Conservation (phyloP, 192 early-diverging fungal species). For the Podila epigama region DNA sequence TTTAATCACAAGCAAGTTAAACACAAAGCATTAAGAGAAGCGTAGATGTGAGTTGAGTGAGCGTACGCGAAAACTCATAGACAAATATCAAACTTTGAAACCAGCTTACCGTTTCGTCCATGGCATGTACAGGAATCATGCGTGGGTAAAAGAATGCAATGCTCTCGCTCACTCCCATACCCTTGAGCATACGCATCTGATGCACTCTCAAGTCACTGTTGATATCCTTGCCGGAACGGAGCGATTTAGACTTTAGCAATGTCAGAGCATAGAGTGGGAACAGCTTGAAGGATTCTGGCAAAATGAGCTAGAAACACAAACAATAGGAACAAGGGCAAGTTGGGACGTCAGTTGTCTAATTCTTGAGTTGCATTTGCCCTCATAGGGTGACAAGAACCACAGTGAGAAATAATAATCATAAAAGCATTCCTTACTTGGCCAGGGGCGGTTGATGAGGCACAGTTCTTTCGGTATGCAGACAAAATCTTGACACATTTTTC, state of each 20-base stretch:
- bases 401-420: not conserved
- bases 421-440: conserved; percentile 63
- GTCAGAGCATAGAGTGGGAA: conserved; percentile 89
- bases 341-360: no score
- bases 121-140: conserved; percentile 74
- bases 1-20: not conserved
- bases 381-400: not conserved
- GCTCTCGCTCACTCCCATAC: conserved; percentile 76
- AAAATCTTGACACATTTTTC: conserved; percentile 91
- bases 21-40: no score
- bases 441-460: conserved; percentile 85
- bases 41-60: no score
- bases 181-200: conserved; percentile 81
- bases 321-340: no score
- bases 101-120: conserved; percentile 34
- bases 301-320: conserved; percentile 69
- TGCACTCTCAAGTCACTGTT: conserved; percentile 84
- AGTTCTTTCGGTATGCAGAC: conserved; percentile 90
- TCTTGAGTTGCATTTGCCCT: no score
- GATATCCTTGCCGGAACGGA: conserved; percentile 75
- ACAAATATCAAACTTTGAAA: no score
- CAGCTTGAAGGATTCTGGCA: conserved; percentile 96
- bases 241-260: conserved; percentile 85
- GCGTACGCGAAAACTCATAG: no score
- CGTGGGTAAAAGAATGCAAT: conserved; percentile 87